Evolutionary conservation across 2,329 filamentous ascomycete genomes (phyloP).

Genomic region (Pseudocercospora pini-densiflorae): DNA sequence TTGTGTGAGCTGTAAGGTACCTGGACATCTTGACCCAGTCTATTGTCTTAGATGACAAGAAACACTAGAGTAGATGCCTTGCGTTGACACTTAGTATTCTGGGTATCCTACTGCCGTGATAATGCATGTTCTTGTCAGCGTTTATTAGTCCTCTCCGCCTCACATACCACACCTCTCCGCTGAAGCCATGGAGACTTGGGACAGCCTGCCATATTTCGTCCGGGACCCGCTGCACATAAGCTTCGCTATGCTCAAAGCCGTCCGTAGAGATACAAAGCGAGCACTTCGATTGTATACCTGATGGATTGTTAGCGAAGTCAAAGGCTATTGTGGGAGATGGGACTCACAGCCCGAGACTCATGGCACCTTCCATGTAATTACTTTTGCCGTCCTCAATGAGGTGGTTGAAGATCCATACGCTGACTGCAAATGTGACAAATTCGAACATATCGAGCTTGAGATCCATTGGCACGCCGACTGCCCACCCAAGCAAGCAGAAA

Average conservation of each 20-base stretch:
- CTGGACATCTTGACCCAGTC: too few relatives aligned
- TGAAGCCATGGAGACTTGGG: neutral
- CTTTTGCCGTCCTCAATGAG: conserved; percentile 11
- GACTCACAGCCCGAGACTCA: conserved; percentile 13
- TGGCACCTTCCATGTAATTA: conserved; percentile 12
- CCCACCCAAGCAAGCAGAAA: conserved; percentile 7
- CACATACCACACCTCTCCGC: neutral
- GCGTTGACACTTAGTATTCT: neutral
- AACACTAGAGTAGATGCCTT: neutral
- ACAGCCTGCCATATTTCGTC: neutral
- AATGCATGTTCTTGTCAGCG: neutral
- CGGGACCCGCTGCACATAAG: neutral
- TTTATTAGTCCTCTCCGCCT: neutral
- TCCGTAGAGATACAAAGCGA: neutral
- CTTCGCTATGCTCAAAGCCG: neutral
- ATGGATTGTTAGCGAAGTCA: neutral
- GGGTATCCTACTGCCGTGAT: neutral
- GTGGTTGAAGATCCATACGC: conserved; percentile 11
- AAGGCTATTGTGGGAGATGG: neutral
- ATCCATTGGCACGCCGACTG: conserved; percentile 6
- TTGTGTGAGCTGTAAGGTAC: too few relatives aligned
- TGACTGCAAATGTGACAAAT: conserved; percentile 8
- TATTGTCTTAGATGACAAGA: too few relatives aligned
- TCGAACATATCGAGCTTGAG: conserved; percentile 7
- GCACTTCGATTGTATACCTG: conserved; percentile 6